These are phyloP conservation scores for Suillus discolor DNA, from an alignment of 768 basidiomycete species.

Conservation along the genomic window DNA sequence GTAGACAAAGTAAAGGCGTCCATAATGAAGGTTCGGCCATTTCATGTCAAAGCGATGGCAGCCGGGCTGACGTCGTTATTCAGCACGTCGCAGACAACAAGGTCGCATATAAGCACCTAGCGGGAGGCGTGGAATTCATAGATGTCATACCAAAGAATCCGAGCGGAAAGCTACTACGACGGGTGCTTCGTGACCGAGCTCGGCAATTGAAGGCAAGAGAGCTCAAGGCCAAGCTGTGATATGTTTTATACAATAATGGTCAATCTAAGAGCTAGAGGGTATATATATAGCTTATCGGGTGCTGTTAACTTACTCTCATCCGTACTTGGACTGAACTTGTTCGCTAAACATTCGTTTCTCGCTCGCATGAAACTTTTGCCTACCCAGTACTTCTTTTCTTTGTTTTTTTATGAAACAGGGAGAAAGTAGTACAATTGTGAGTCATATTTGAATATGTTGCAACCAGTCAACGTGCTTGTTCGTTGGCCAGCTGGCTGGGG, in stretches of 20 bases:
- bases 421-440: background rate
- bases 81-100: conserved; percentile 60
- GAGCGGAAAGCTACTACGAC: conserved; percentile 58
- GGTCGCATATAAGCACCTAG: conserved; percentile 57
- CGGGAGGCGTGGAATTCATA: conserved; percentile 61
- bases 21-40: conserved; percentile 47
- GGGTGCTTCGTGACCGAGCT: conserved; percentile 53
- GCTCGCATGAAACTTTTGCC: background rate
- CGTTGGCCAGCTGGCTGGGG: background rate
- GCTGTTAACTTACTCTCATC: background rate
- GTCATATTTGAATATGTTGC: background rate
- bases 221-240: conserved; percentile 1
- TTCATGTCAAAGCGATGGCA: background rate
- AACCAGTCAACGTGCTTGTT: background rate
- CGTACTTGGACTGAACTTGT: background rate
- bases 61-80: conserved; percentile 6
- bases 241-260: background rate
- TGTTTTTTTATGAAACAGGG: background rate
- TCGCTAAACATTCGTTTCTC: background rate
- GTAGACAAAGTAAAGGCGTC: conserved; percentile 42
- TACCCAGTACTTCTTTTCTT: background rate
- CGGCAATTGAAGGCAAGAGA: conserved; percentile 22
- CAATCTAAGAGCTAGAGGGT: background rate
- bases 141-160: conserved; percentile 63
- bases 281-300: background rate